A percentile compares a stretch with the other conserved stretches of the same genome.
Evolutionary conservation across 2,329 filamentous ascomycete species (phyloP).

Genomic region (Diaporthe capsici): DNA sequence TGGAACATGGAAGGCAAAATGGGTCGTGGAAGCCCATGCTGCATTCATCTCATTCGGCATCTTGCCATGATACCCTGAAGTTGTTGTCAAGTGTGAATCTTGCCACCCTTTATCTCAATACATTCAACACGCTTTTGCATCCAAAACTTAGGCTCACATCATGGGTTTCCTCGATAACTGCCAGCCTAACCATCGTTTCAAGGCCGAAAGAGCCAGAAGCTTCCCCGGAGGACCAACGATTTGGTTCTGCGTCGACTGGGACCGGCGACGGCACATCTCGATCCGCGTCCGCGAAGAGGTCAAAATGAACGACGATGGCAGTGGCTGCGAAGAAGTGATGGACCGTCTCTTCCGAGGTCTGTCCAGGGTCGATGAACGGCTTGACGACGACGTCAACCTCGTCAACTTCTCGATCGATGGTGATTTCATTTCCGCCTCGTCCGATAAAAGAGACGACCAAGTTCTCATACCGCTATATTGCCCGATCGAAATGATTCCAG

Average conservation of each 20-base stretch:
- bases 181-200: constrained; percentile 6
- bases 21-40: too few species aligned
- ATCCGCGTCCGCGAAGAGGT: neutral
- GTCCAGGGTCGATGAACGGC: neutral
- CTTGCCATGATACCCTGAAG: neutral
- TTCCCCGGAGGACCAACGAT: neutral
- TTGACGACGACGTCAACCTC: neutral
- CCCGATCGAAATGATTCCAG: constrained; percentile 10
- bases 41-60: neutral
- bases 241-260: constrained; percentile 12
- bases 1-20: too few species aligned
- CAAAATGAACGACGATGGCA: neutral
- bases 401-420: constrained; percentile 22
- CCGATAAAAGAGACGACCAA: neutral
- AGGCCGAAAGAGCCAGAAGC: neutral
- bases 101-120: neutral
- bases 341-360: neutral
- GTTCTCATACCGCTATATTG: neutral
- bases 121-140: neutral
- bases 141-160: neutral
- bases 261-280: constrained; percentile 13
- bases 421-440: constrained; percentile 9
- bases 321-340: neutral
- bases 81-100: neutral
- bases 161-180: constrained; percentile 27